Base-by-base conservation (phyloP, 192 early-diverging fungal genomes). In the Phlyctochytrium arcticum region DNA sequence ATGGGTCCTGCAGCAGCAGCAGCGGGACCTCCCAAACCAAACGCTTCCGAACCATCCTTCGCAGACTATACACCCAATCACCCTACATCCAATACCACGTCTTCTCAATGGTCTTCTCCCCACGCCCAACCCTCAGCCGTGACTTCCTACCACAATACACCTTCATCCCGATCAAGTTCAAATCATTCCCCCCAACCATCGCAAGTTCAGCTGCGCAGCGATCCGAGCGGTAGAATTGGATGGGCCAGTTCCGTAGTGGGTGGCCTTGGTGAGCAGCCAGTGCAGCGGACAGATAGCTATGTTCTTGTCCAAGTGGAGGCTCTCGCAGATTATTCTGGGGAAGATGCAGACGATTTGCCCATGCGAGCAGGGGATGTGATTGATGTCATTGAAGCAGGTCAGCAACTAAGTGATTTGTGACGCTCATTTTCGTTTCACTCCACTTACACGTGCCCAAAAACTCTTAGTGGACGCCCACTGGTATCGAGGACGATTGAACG, bases 401-500 rank as follows among this genome's bases (percentile, higher is more conserved):
- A 15, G 46, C 8, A 7, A 9, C 10, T 57, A 9, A 10, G 9
- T 7, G 19, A 10, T 58, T 23, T 61, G 44, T 9, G 31, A 61
- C 15, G 6, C 6, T 26, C 19, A 30, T 26, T 17, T 27, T 56
- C 55, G n/a, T 21, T n/a, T 61, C 26, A 12, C 12, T 10, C 9
- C 5, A 9, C 31, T 57, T 34, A 6, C 8, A 44, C 54, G n/a
- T 10, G 12, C 10, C n/a, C n/a, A n/a, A n/a, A n/a, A n/a, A n/a
- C n/a, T n/a, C n/a, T n/a, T 54, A 61, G 60, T 67, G 30, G 65
- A 67, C 36, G 65, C 9, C 2, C 60, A 67, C 42, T 67, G 65
- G 65, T 67, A 67, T 46, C 24, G 48, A 32, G 65, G 65, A 12
- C 55, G 58, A 26, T 31, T 35, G 12, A 10, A 12, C 8, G 56